These are phyloP conservation scores for Zizania palustris DNA, from an alignment of 202 grass and related monocot species.

Conservation along the genomic window DNA sequence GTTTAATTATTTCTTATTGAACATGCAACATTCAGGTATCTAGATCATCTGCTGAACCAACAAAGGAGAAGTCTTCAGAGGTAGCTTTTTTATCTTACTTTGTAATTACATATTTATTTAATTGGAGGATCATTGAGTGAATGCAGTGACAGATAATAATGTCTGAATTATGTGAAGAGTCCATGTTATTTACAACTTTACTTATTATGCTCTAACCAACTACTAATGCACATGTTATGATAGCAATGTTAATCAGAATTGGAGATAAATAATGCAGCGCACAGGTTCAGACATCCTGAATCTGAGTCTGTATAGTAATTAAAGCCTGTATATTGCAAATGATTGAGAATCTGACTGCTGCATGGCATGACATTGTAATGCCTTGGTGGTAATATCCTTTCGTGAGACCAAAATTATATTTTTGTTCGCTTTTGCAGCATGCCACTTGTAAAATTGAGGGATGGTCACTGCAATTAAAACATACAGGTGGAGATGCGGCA, in stretches of 20 bases:
- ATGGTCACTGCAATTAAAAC: not conserved
- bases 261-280: not conserved
- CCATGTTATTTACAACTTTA: not conserved
- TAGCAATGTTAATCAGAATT: constrained; percentile 17
- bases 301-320: constrained; percentile 7
- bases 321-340: constrained; percentile 28
- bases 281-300: not conserved
- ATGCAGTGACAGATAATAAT: not conserved
- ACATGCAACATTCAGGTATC: constrained; percentile 59
- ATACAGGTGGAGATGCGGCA: not conserved
- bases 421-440: not conserved
- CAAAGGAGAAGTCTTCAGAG: constrained; percentile 73
- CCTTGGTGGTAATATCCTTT: not conserved
- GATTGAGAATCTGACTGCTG: constrained; percentile 8
- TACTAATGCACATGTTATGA: not conserved
- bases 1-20: constrained; percentile 31
- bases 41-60: constrained; percentile 60
- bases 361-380: not conserved
- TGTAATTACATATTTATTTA: constrained; percentile 30
- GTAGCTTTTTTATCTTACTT: constrained; percentile 43
- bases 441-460: not conserved
- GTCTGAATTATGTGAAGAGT: constrained; percentile 14
- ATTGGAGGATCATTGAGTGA: constrained; percentile 22
- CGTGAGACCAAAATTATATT: constrained; percentile 1
- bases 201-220: not conserved